Evolutionary conservation across 495 filamentous ascomycete genomes (phyloP), one percentile per base, ranked within the genome.

Genomic region (Sabuloglossum arenarium): DNA sequence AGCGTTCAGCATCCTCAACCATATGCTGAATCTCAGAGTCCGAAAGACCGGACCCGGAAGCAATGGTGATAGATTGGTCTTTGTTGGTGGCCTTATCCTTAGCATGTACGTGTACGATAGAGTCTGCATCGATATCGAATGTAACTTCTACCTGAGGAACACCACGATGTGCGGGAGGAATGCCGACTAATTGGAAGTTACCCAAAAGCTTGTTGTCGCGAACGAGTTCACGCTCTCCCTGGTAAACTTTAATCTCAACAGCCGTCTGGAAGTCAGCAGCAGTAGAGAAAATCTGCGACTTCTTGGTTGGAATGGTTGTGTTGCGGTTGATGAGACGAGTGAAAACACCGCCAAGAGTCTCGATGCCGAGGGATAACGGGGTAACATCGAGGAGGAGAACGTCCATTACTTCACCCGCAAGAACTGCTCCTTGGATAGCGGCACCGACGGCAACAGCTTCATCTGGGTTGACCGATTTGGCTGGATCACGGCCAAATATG

Each of bases 171-270:
- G 91, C 91, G 55, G 91, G 91, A 32, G 91, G 91, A 60, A 98
- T 96, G 57, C 91, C 91, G 65, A 95, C 88, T 59, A 98, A 84
- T 79, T 98, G 91, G 85, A 98, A 98, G 85, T 98, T 97, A 37
- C 91, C 91, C 21, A 98, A 81, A 58, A 98, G 75, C 78, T 98
- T 98, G 82, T 98, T 98, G 77, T 98, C 91, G 67, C 81, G 82
- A 66, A 98, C 91, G 56, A 98, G 86, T 75, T 98, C 91, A 85
- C 91, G 91, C 78, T 98, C 91, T 75, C 91, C 91, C 80, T 98
- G 91, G 85, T 81, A 97, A 56, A 98, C 93, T 83, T 98, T 98
- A 79, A 98, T 98, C 78, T 98, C 91, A 69, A 98, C 91, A 63
- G 91, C 91, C 59, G 86, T 94, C 79, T 98, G 91, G 85, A 94